A percentile compares a stretch with the other conserved stretches of the same genome.
These are phyloP conservation scores for Begonia fuchsioides DNA, from an alignment of 306 rosid species.

Conservation along the genomic window DNA sequence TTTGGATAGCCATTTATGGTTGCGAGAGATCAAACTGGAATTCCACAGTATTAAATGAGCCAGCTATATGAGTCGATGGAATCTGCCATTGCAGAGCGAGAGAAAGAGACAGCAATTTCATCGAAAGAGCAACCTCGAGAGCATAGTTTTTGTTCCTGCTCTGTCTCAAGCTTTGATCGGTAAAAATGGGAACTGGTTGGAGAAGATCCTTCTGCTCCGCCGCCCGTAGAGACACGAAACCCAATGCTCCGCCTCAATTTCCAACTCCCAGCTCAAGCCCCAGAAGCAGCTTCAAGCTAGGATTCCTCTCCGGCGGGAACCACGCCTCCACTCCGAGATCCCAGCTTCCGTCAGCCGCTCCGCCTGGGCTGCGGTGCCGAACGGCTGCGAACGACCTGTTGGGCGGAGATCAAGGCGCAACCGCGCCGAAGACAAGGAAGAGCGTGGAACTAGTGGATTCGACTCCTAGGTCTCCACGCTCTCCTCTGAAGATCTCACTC, in stretches of 20 bases:
- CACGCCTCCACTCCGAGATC: slow-evolving; percentile 41
- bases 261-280: slow-evolving; percentile 39
- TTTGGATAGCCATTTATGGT: too few relatives aligned
- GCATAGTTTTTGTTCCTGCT: too few relatives aligned
- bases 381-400: slow-evolving; percentile 23
- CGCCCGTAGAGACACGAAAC: slow-evolving; percentile 31
- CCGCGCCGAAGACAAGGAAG: slow-evolving; percentile 19
- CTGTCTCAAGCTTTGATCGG: slow-evolving; percentile 2
- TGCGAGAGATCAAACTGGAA: too few relatives aligned
- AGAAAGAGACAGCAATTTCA: too few relatives aligned
- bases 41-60: too few relatives aligned
- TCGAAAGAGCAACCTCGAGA: too few relatives aligned
- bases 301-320: slow-evolving; percentile 51
- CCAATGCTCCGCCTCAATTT: slow-evolving; percentile 20
- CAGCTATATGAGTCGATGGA: too few relatives aligned
- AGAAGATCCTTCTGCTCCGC: slow-evolving; percentile 76
- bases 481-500: slow-evolving; percentile 66
- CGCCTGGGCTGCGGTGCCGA: slow-evolving; percentile 33
- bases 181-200: slow-evolving; percentile 74
- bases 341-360: slow-evolving; percentile 21
- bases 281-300: slow-evolving; percentile 39
- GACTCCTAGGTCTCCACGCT: slow-evolving; percentile 62
- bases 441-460: slow-evolving; percentile 22
- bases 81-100: too few relatives aligned
- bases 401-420: slow-evolving; percentile 10